Evolutionary conservation across 2,329 filamentous ascomycete genomes (phyloP).

Genomic region (Venturia asperata): DNA sequence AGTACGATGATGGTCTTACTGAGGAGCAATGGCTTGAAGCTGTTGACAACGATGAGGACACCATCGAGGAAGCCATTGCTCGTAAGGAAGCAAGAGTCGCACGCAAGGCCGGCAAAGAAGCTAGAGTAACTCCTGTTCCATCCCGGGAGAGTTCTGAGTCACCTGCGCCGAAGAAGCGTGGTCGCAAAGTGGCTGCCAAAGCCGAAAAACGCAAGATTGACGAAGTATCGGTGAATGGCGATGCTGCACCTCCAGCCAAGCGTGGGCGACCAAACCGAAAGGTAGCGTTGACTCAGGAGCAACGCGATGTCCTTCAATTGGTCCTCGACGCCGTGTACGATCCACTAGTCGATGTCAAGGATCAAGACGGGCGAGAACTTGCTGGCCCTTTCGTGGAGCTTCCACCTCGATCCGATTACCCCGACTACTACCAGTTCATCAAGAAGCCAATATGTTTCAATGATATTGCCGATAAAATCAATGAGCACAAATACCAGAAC

Average conservation of each 20-base stretch:
- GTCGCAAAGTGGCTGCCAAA: constrained; percentile 68
- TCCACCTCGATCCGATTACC: constrained; percentile 80
- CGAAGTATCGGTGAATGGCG: constrained; percentile 58
- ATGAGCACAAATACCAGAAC: constrained; percentile 84
- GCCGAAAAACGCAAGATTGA: constrained; percentile 82
- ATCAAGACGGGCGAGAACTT: constrained; percentile 56
- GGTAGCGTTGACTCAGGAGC: constrained; percentile 57
- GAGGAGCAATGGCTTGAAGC: constrained; percentile 99
- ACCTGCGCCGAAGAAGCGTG: constrained; percentile 66
- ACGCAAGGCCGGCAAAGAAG: constrained; percentile 67
- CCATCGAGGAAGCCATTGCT: constrained; percentile 83
- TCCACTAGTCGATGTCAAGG: constrained; percentile 73
- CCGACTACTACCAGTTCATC: constrained; percentile 94
- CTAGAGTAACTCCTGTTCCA: constrained; percentile 56
- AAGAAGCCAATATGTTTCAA: constrained; percentile 92
- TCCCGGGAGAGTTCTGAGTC: constrained; percentile 81
- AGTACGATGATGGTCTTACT: constrained; percentile 93
- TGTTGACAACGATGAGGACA: constrained; percentile 93
- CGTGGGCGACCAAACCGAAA: constrained; percentile 62
- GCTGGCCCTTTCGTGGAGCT: constrained; percentile 75
- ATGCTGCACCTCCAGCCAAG: constrained; percentile 64
- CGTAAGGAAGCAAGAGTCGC: constrained; percentile 82
- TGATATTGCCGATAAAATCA: constrained; percentile 88
- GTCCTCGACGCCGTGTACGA: constrained; percentile 74
- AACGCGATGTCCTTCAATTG: constrained; percentile 71